A percentile compares a stretch with the other conserved stretches of the same genome.
phyloP scores from a whole-genome alignment of 2,329 filamentous ascomycete species.

The Aspergillus ochraceoroseus region DNA sequence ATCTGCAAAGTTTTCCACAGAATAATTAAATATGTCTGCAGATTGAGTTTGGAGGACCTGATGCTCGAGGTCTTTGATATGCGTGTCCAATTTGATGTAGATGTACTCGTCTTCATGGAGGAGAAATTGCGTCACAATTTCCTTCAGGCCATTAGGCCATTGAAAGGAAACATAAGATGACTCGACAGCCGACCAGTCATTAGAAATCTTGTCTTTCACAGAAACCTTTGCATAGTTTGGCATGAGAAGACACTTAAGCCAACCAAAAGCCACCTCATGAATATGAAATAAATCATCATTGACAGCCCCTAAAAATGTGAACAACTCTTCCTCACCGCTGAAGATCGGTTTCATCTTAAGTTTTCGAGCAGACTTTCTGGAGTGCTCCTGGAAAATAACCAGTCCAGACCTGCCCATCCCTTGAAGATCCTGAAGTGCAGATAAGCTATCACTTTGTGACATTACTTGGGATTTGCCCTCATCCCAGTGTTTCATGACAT shows the following conservation, averaged over 20 bases:
- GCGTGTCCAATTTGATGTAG: slow-evolving; percentile 40
- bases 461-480: slow-evolving; percentile 43
- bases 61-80: slow-evolving; percentile 28
- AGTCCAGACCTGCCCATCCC: slow-evolving; percentile 48
- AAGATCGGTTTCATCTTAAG: slow-evolving; percentile 39
- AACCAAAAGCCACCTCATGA: slow-evolving; percentile 51
- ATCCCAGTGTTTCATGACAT: slow-evolving; percentile 43
- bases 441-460: slow-evolving; percentile 47
- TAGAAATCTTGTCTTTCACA: slow-evolving; percentile 5
- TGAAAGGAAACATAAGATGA: slow-evolving; percentile 51
- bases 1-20: slow-evolving; percentile 32
- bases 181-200: slow-evolving; percentile 21
- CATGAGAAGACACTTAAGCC: slow-evolving; percentile 50
- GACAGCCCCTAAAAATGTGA: slow-evolving; percentile 42
- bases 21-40: slow-evolving; percentile 26
- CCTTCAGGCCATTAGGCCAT: slow-evolving; percentile 55
- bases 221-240: slow-evolving; percentile 32
- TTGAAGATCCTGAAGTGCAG: slow-evolving; percentile 46
- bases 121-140: slow-evolving; percentile 51
- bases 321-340: slow-evolving; percentile 35
- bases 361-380: slow-evolving; percentile 45
- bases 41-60: slow-evolving; percentile 24
- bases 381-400: slow-evolving; percentile 55
- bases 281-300: slow-evolving; percentile 48
- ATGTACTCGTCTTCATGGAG: slow-evolving; percentile 53